Conservation (phyloP, 2,329 filamentous ascomycete species). For the Pestalotiopsis fici region DNA sequence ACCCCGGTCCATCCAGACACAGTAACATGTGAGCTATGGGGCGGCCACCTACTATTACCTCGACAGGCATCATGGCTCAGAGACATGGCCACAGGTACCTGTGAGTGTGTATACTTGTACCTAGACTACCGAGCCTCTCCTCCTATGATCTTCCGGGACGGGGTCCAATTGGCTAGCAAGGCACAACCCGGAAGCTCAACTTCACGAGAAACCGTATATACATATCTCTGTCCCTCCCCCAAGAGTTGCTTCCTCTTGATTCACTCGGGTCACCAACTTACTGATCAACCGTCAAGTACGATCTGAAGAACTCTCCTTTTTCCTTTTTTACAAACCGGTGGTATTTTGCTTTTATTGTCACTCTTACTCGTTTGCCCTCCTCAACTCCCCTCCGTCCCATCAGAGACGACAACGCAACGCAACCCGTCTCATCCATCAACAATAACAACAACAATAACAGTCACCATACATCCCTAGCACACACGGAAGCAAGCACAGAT, state of each 20-base stretch:
- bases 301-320: slow-evolving; percentile 4
- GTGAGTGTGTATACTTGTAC: background rate
- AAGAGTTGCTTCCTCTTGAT: slow-evolving; percentile 6
- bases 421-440: background rate
- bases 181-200: background rate
- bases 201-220: background rate
- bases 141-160: background rate
- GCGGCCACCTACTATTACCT: background rate
- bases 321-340: slow-evolving; percentile 5
- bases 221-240: background rate
- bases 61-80: slow-evolving; percentile 1
- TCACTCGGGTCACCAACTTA: slow-evolving; percentile 1
- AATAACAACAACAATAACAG: background rate
- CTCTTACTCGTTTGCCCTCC: background rate
- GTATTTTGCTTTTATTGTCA: slow-evolving; percentile 7
- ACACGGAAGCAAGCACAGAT: background rate
- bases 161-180: slow-evolving; percentile 2
- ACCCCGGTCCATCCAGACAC: background rate
- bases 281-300: background rate
- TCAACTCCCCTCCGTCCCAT: background rate
- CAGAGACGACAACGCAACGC: background rate
- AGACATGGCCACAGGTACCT: background rate
- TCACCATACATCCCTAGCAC: background rate
- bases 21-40: background rate
- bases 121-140: background rate